A percentile compares a stretch with the other conserved stretches of the same genome.
Evolutionary conservation across 176 grass and related monocot genomes (phyloP).

Genomic region (Lolium rigidum): DNA sequence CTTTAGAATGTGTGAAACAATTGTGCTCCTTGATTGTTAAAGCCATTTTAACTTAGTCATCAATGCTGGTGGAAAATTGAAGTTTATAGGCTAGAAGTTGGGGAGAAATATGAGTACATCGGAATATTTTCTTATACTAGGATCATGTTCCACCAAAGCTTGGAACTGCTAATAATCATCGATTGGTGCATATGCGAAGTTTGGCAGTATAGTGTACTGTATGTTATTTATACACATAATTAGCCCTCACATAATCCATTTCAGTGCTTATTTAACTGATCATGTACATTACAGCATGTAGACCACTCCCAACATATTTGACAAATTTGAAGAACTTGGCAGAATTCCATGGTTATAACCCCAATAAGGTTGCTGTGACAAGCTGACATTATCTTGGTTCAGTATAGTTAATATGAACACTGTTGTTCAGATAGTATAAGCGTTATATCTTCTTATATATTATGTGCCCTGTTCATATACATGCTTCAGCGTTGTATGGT

Average conservation of each 20-base stretch:
- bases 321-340: constrained; percentile 14
- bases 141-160: background rate
- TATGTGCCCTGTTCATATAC: constrained; percentile 17
- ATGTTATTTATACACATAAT: constrained; percentile 26
- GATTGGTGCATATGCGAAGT: constrained; percentile 20
- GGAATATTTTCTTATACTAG: constrained; percentile 3
- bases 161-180: background rate
- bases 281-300: background rate
- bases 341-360: background rate
- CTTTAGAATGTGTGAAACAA: constrained; percentile 20
- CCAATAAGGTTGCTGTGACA: constrained; percentile 4
- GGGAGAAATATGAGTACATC: constrained; percentile 16
- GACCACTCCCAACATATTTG: background rate
- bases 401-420: constrained; percentile 8
- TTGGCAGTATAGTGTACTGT: constrained; percentile 1
- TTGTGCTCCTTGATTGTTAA: constrained; percentile 22
- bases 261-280: constrained; percentile 11
- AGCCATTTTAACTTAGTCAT: constrained; percentile 1
- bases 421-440: background rate
- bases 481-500: constrained; percentile 14
- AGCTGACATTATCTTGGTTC: background rate
- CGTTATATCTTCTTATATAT: background rate
- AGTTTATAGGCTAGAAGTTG: constrained; percentile 24
- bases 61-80: background rate
- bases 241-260: background rate